A percentile compares a stretch with the other conserved stretches of the same genome.
These are phyloP conservation scores for Tetradesmus lagerheimii DNA, from an alignment of 139 green algal species.

Conservation along the genomic window DNA sequence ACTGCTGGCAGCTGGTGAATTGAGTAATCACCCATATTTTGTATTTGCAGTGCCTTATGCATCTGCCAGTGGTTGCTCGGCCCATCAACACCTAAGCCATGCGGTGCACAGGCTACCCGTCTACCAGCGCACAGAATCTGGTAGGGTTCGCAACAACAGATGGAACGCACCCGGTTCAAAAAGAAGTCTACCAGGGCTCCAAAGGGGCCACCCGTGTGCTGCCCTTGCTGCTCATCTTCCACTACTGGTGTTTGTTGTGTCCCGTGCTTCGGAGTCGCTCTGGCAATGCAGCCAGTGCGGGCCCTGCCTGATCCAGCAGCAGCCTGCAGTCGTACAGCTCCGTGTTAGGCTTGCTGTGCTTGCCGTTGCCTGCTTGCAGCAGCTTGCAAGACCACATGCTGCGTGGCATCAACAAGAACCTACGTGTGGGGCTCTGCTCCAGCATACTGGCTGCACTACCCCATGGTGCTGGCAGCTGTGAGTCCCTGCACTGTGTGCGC, in stretches of 20 bases:
- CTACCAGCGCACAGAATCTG: neutral
- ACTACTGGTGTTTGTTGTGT: neutral
- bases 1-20: too few species aligned
- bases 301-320: neutral
- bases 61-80: too few species aligned
- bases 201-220: neutral
- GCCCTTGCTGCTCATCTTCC: neutral
- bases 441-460: neutral
- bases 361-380: neutral
- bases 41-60: too few species aligned
- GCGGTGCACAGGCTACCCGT: too few species aligned
- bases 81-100: too few species aligned
- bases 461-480: neutral
- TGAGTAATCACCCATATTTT: too few species aligned
- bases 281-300: neutral
- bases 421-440: neutral
- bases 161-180: slow-evolving; percentile 19
- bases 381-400: neutral
- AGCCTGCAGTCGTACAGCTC: neutral
- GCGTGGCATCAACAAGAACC: neutral
- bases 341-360: neutral
- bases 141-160: neutral
- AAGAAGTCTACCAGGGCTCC: slow-evolving; percentile 14
- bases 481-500: neutral
- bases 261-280: neutral